phyloP scores from a whole-genome alignment of 768 basidiomycete genomes.

The Leccinum boreale region DNA sequence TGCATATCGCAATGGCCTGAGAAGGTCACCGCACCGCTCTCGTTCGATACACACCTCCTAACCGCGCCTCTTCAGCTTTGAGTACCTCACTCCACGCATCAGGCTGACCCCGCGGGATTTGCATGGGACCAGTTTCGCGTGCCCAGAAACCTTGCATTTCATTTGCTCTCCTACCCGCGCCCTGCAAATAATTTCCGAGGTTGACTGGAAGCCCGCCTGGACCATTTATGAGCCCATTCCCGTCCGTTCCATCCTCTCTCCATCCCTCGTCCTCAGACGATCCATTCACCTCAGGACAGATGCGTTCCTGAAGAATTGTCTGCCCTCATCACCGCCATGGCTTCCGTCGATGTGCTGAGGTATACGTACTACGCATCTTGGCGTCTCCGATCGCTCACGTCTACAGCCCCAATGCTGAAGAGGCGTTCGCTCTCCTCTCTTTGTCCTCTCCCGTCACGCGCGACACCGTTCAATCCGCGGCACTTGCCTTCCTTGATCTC shows the following conservation, averaged over 20 bases:
- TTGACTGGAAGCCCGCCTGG: slow-evolving; percentile 58
- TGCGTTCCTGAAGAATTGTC: slow-evolving; percentile 78
- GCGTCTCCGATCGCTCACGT: slow-evolving; percentile 4
- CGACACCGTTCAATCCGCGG: slow-evolving; percentile 62
- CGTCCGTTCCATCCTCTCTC: slow-evolving; percentile 39
- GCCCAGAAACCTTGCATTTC: slow-evolving; percentile 54
- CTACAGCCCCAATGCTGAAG: slow-evolving; percentile 80
- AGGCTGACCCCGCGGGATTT: slow-evolving; percentile 73
- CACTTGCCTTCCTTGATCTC: slow-evolving; percentile 55
- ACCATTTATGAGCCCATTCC: slow-evolving; percentile 87
- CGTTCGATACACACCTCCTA: slow-evolving; percentile 1
- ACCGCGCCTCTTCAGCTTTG: slow-evolving; percentile 49
- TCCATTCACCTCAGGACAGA: slow-evolving; percentile 48
- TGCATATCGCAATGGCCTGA: slow-evolving; percentile 66
- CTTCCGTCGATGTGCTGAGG: slow-evolving; percentile 67
- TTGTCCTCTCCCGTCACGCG: slow-evolving; percentile 37
- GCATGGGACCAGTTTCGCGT: slow-evolving; percentile 51
- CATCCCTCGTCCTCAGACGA: background rate
- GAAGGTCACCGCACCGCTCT: slow-evolving; percentile 52
- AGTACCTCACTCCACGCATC: slow-evolving; percentile 71
- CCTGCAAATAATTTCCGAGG: slow-evolving; percentile 60
- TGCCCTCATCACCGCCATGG: slow-evolving; percentile 60
- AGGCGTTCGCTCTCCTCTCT: slow-evolving; percentile 69
- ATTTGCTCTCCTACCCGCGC: slow-evolving; percentile 60
- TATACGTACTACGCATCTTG: slow-evolving; percentile 22